Evolutionary conservation across 176 grass and related monocot genomes (phyloP).

Genomic region (Secale cereale): DNA sequence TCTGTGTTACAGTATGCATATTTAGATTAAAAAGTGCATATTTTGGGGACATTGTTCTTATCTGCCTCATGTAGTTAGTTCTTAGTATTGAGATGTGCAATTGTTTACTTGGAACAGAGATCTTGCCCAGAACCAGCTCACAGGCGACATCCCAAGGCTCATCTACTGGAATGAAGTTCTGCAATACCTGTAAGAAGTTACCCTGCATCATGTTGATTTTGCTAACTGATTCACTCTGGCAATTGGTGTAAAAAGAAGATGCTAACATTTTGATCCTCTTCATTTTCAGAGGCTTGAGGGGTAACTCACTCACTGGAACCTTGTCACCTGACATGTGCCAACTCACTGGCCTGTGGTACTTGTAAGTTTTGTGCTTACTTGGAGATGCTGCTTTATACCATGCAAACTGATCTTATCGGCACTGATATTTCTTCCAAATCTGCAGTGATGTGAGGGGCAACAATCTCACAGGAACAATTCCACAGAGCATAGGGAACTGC

Average conservation of each 20-base stretch:
- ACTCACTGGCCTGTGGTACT: conserved; percentile 97
- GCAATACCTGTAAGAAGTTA: conserved; percentile 73
- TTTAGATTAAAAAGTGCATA: neutral
- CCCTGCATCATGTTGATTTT: neutral
- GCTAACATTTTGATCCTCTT: conserved; percentile 11
- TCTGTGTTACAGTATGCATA: neutral
- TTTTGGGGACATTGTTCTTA: neutral
- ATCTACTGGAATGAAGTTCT: conserved; percentile 99
- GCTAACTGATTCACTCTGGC: neutral
- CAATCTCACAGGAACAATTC: conserved; percentile 96
- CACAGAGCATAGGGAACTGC: conserved; percentile 90
- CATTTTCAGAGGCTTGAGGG: conserved; percentile 73
- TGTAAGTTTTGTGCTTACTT: conserved; percentile 56
- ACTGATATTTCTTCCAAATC: conserved; percentile 5
- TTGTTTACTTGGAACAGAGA: conserved; percentile 51
- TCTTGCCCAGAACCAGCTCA: conserved; percentile 88
- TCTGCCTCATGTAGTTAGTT: neutral
- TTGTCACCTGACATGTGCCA: conserved; percentile 97
- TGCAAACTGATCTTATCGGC: neutral
- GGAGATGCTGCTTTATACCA: neutral
- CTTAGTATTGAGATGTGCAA: neutral
- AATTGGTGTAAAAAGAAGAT: neutral
- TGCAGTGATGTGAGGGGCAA: conserved; percentile 96
- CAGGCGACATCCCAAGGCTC: conserved; percentile 85
- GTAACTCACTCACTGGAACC: conserved; percentile 77